Percentiles rank a stretch among this genome's conserved stretches.
phyloP scores from a whole-genome alignment of 2,329 filamentous ascomycete species.

The Raffaelea albimanens region DNA sequence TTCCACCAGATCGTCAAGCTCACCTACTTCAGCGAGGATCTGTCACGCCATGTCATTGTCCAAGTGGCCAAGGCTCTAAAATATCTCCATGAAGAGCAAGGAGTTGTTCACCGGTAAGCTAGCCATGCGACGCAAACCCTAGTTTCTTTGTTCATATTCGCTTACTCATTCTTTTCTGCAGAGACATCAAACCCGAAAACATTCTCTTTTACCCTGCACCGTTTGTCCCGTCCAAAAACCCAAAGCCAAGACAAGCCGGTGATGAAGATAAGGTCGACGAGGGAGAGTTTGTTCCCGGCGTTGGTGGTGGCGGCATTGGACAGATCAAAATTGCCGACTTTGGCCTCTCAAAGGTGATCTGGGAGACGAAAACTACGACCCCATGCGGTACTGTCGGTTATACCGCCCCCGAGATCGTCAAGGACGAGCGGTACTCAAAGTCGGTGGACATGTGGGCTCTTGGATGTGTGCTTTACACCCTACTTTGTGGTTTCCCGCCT shows the following conservation, averaged over 20 bases:
- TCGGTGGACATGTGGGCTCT: constrained; percentile 99
- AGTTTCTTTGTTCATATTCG: constrained; percentile 10
- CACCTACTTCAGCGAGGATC: constrained; percentile 95
- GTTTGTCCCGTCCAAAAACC: constrained; percentile 68
- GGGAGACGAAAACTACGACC: constrained; percentile 97
- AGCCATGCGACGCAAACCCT: neutral
- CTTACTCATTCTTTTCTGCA: constrained; percentile 24
- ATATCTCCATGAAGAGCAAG: constrained; percentile 88
- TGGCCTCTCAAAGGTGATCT: constrained; percentile 93
- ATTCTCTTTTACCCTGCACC: constrained; percentile 84
- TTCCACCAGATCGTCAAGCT: constrained; percentile 98
- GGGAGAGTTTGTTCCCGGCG: constrained; percentile 77
- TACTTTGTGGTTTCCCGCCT: constrained; percentile 93
- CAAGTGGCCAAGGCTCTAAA: constrained; percentile 92
- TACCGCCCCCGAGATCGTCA: constrained; percentile 96
- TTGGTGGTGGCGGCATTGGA: constrained; percentile 84
- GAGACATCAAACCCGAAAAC: constrained; percentile 98
- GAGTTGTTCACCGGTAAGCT: constrained; percentile 88
- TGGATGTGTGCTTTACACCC: constrained; percentile 91
- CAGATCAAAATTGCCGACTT: constrained; percentile 97
- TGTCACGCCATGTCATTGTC: constrained; percentile 87
- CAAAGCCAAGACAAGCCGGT: constrained; percentile 72
- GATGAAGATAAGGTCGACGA: constrained; percentile 98
- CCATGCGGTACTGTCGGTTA: constrained; percentile 98
- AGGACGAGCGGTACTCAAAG: constrained; percentile 97